Evolutionary conservation across 345 rosid species (phyloP), one percentile per base, ranked within the genome.

Genomic region (Melaleuca alternifolia): DNA sequence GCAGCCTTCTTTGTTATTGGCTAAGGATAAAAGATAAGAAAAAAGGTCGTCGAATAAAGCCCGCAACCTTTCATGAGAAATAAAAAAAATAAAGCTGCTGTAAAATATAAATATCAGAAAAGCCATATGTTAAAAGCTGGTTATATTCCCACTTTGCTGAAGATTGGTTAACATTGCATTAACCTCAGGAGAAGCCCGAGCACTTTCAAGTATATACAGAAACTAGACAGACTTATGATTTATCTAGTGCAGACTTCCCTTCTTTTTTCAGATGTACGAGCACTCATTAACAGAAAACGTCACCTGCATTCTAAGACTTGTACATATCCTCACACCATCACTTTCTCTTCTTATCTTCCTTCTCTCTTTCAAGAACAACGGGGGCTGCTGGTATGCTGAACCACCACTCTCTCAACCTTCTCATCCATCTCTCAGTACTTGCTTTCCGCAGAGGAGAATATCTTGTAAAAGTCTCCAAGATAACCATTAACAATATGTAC

Each of bases 331-430:
- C 15, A 77, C 30, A 65, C 50, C 24, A 46, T 93, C 88, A 95
- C 56, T 92, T 94, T 87, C 91, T 93, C 88, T 95, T 97, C 88
- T 94, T 94, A 50, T 94, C 98, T 50, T 95, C 98, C 82, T 88
- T 93, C 15, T 93, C 96, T 89, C 92, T 93, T 84, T 93, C 96
- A 50, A 95, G 92, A 86, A 93, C 61, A 53, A 98, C 98, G 0
- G 98, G 98, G 85, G 99, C 99, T 4, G 99, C 99, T 0, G 98
- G 99, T 87, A 95, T 92, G 90, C 99, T 95, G 91, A 95, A 95
- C 99, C 99, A 98, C 98, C 99, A 98, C 85, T 96, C 99, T 88
- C 93, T 95, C 89, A 95, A 65, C 90, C 99, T 93, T 91, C 99
- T 93, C 89, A 89, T 86, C 89, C 91, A 89, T 91, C 96, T 92